These are phyloP conservation scores for Pseudogymnoascus sp. DNA, from an alignment of 2,329 filamentous ascomycete genomes.

Conservation along the genomic window DNA sequence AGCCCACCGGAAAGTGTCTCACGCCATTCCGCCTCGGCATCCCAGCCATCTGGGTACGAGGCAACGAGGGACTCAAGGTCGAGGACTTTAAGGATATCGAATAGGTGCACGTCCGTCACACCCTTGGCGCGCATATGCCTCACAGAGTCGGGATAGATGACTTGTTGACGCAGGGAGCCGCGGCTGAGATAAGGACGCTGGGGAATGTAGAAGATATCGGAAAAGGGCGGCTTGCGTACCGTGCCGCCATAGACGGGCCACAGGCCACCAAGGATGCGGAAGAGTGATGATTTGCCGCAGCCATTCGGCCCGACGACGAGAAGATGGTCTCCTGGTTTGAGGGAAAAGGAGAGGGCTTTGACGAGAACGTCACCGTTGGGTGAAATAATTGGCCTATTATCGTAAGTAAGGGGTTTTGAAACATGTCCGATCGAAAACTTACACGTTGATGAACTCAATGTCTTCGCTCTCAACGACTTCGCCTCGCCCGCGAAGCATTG, in stretches of 20 bases:
- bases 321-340: constrained; percentile 80
- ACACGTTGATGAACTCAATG: constrained; percentile 79
- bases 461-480: constrained; percentile 73
- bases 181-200: constrained; percentile 90
- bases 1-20: constrained; percentile 87
- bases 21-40: constrained; percentile 93
- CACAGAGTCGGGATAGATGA: constrained; percentile 88
- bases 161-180: constrained; percentile 88
- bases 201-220: constrained; percentile 96
- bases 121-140: constrained; percentile 81
- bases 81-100: constrained; percentile 67
- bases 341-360: constrained; percentile 75
- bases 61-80: constrained; percentile 78
- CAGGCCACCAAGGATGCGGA: constrained; percentile 89
- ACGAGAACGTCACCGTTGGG: constrained; percentile 93
- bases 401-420: constrained; percentile 17
- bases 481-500: constrained; percentile 75
- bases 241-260: constrained; percentile 97
- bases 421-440: constrained; percentile 29
- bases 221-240: constrained; percentile 83
- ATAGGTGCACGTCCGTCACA: constrained; percentile 73
- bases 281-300: constrained; percentile 92
- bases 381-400: constrained; percentile 72
- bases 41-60: constrained; percentile 71
- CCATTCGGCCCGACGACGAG: constrained; percentile 92